Percentiles rank a stretch among this genome's conserved stretches.
Evolutionary conservation across 345 rosid genomes (phyloP).

Genomic region (Boechera retrofracta): DNA sequence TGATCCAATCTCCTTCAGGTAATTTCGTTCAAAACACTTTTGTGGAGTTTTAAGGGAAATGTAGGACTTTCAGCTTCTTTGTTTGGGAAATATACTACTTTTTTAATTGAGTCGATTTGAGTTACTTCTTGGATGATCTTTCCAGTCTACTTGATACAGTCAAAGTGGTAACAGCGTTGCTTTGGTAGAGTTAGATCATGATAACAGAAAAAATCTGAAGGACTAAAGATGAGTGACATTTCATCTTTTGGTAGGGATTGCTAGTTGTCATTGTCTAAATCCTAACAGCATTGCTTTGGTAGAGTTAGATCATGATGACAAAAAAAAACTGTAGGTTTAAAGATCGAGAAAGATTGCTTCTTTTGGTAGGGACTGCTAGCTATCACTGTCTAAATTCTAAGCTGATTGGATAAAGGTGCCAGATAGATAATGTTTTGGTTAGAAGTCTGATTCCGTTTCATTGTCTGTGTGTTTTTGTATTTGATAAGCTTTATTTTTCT

Average conservation of each 20-base stretch:
- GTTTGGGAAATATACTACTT: background rate
- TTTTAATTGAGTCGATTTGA: background rate
- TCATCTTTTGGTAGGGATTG: background rate
- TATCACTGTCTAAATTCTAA: no score
- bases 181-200: background rate
- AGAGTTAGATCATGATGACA: no score
- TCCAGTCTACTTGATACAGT: background rate
- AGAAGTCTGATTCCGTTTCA: background rate
- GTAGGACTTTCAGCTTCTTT: background rate
- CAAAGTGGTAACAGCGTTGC: background rate
- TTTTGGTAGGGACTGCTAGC: no score
- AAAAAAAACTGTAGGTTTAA: no score
- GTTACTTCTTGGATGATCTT: background rate
- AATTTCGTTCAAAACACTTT: conserved; percentile 2
- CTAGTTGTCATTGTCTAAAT: no score
- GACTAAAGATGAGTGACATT: background rate
- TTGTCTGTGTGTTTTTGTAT: background rate
- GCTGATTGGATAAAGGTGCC: background rate
- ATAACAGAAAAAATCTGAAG: background rate
- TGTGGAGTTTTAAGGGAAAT: background rate
- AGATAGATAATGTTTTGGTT: background rate
- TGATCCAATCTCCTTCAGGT: conserved; percentile 49
- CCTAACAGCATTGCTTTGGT: background rate
- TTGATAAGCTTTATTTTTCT: background rate
- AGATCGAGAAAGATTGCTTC: no score